A percentile compares a stretch with the other conserved stretches of the same genome.
Conservation (phyloP, 139 green algal genomes). For the Auxenochlorella protothecoides region DNA sequence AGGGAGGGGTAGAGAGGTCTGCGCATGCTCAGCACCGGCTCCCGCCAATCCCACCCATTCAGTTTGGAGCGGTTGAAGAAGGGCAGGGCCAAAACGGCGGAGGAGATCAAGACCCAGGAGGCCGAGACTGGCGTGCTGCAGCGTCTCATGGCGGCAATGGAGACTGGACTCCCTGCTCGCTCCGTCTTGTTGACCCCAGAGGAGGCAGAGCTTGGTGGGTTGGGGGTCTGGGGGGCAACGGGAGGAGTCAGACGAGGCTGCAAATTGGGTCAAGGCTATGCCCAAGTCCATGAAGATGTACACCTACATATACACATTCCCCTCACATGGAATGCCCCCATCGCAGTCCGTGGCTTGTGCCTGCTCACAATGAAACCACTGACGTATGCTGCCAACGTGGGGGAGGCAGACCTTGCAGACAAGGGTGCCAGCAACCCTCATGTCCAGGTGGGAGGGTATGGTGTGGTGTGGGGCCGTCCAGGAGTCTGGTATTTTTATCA, state of each 20-base stretch:
- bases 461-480: no score
- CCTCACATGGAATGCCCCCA: no score
- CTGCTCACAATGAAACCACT: slow-evolving; percentile 81
- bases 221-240: neutral
- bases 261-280: no score
- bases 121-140: slow-evolving; percentile 62
- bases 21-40: neutral
- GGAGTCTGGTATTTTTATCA: no score
- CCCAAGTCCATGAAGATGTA: no score
- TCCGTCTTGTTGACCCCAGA: slow-evolving; percentile 61
- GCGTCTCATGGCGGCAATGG: slow-evolving; percentile 40
- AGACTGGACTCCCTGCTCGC: slow-evolving; percentile 62
- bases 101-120: slow-evolving; percentile 54
- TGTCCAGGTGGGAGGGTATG: slow-evolving; percentile 41
- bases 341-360: slow-evolving; percentile 49
- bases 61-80: slow-evolving; percentile 80
- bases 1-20: neutral
- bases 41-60: neutral
- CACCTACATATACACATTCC: no score
- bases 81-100: slow-evolving; percentile 53
- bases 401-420: slow-evolving; percentile 78
- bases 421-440: slow-evolving; percentile 66
- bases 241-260: no score
- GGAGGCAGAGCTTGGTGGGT: slow-evolving; percentile 36
- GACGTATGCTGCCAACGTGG: slow-evolving; percentile 86